Conservation (phyloP, 192 early-diverging fungal genomes). For the Kappamyces sp. region DNA sequence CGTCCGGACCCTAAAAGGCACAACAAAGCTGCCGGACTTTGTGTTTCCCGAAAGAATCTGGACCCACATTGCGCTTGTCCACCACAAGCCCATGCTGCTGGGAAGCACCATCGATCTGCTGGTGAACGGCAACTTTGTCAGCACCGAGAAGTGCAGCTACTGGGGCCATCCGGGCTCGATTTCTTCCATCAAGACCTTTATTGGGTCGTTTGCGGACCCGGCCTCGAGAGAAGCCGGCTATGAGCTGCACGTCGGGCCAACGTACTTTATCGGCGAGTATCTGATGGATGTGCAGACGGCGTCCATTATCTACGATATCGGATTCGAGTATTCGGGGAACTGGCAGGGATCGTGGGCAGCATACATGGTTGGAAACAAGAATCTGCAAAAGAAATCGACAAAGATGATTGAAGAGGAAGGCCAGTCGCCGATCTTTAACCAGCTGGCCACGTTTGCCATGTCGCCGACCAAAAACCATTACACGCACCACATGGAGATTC, state of each 20-base stretch:
- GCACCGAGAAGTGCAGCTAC: conserved; percentile 52
- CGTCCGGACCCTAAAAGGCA: conserved; percentile 36
- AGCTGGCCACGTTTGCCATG: conserved; percentile 49
- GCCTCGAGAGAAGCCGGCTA: not conserved
- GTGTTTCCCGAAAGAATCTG: conserved; percentile 52
- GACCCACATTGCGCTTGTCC: conserved; percentile 65
- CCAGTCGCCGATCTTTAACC: conserved; percentile 29
- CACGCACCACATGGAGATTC: conserved; percentile 26
- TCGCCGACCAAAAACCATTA: conserved; percentile 29
- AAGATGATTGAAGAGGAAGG: conserved; percentile 6
- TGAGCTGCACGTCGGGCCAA: conserved; percentile 59
- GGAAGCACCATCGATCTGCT: conserved; percentile 49
- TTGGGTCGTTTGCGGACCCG: conserved; percentile 30
- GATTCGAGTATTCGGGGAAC: conserved; percentile 55
- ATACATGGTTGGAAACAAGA: conserved; percentile 40
- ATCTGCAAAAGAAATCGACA: conserved; percentile 20
- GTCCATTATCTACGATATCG: conserved; percentile 56
- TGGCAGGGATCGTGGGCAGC: conserved; percentile 60
- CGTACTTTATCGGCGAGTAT: conserved; percentile 56
- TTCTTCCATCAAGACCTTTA: conserved; percentile 29
- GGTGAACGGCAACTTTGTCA: conserved; percentile 55
- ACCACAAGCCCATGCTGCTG: conserved; percentile 46
- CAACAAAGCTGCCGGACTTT: conserved; percentile 43
- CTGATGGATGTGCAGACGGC: conserved; percentile 52
- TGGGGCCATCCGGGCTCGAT: conserved; percentile 34